Percentiles rank a stretch among this genome's conserved stretches.
These are phyloP conservation scores for Annona cherimola DNA, from an alignment of 164 flowering plant genomes.

Conservation along the genomic window DNA sequence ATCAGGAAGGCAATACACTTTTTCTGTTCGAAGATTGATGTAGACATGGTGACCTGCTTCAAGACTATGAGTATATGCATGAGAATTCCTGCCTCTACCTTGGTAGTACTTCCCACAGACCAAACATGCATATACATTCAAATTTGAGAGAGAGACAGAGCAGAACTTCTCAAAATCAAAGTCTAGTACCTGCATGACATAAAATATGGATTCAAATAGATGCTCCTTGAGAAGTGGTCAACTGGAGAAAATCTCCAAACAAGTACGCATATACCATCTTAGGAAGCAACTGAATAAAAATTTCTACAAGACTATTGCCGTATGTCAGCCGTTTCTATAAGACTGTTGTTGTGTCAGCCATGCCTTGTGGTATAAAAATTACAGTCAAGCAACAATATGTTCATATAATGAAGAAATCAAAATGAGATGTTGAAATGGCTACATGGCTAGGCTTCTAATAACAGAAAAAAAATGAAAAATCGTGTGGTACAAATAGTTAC, in stretches of 20 bases:
- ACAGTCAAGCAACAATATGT: no score
- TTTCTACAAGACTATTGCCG: not conserved
- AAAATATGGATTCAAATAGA: not conserved
- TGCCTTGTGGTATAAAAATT: no score
- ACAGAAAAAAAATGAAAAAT: no score
- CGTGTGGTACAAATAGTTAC: no score
- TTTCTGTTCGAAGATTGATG: slow-evolving; percentile 86
- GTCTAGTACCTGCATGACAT: slow-evolving; percentile 69
- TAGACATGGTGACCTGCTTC: slow-evolving; percentile 99
- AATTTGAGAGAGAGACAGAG: slow-evolving; percentile 88
- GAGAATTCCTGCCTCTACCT: slow-evolving; percentile 94
- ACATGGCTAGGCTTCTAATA: no score
- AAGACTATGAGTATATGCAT: slow-evolving; percentile 95
- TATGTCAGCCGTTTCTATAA: no score
- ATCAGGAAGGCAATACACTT: slow-evolving; percentile 96
- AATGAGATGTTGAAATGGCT: no score
- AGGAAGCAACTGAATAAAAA: not conserved
- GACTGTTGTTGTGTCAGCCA: no score
- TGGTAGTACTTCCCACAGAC: slow-evolving; percentile 98
- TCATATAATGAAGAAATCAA: no score
- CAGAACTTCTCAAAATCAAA: slow-evolving; percentile 98
- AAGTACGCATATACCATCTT: not conserved
- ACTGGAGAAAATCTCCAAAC: not conserved
- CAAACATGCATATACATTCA: slow-evolving; percentile 95
- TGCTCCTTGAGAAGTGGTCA: no score